phyloP scores from a whole-genome alignment of 306 rosid genomes.

The Acacia crassicarpa region DNA sequence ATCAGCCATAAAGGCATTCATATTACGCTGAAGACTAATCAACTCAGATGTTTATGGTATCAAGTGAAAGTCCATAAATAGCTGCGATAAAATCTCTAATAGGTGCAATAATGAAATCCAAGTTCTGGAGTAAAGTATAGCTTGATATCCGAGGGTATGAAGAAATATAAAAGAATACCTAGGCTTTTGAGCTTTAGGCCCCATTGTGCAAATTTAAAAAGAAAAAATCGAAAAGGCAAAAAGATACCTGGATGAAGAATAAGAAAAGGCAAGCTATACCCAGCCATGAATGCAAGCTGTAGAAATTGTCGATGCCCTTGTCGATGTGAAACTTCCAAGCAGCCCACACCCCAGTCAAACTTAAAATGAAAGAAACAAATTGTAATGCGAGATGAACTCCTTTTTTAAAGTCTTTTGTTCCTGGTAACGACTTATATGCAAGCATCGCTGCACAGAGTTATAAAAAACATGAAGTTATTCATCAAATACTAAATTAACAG shows the following conservation, averaged over 20 bases:
- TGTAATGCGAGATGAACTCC: slow-evolving; percentile 74
- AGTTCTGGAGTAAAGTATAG: slow-evolving; percentile 5
- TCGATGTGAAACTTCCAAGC: slow-evolving; percentile 94
- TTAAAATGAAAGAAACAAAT: slow-evolving; percentile 63
- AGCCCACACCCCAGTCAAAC: slow-evolving; percentile 89
- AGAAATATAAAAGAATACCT: background rate
- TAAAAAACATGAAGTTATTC: background rate
- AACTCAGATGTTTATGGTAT: no score
- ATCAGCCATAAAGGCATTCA: background rate
- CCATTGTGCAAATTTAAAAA: background rate
- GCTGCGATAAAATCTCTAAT: background rate
- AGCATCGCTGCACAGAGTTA: slow-evolving; percentile 75
- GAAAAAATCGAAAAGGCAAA: background rate
- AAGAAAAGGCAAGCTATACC: slow-evolving; percentile 83
- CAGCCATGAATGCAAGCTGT: slow-evolving; percentile 97
- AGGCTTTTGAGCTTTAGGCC: background rate
- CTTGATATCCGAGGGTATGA: background rate
- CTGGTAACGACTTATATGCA: slow-evolving; percentile 81
- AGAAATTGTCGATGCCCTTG: slow-evolving; percentile 94
- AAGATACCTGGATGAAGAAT: slow-evolving; percentile 75
- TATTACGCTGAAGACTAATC: background rate
- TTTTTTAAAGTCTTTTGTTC: slow-evolving; percentile 79
- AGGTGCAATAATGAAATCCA: background rate
- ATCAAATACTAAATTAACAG: slow-evolving; percentile 1
- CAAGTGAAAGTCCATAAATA: background rate